Evolutionary conservation across 2,329 filamentous ascomycete species (phyloP).

Genomic region (Talaromyces rugulosus): DNA sequence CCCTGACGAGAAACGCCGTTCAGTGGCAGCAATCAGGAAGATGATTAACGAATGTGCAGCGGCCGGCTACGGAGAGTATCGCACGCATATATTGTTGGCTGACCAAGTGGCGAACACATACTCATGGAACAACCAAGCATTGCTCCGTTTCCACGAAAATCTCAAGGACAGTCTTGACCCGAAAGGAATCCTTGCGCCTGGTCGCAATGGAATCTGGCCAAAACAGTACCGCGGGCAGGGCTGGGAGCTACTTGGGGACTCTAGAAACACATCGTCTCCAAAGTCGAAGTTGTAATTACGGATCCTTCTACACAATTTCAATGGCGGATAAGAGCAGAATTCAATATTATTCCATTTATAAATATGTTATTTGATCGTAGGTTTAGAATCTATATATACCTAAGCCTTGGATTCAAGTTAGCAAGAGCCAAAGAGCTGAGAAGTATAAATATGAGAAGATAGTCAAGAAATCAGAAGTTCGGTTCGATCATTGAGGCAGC

Average conservation of each 20-base stretch:
- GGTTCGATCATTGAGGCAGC: constrained; percentile 70
- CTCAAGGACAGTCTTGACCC: constrained; percentile 47
- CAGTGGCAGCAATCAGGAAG: constrained; percentile 25
- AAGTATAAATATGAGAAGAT: neutral
- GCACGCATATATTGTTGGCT: constrained; percentile 44
- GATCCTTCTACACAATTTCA: neutral
- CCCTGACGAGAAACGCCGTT: constrained; percentile 18
- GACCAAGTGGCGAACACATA: constrained; percentile 45
- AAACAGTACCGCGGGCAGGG: constrained; percentile 5
- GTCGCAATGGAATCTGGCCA: constrained; percentile 43
- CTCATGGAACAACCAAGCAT: constrained; percentile 37
- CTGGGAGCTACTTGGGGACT: constrained; percentile 5
- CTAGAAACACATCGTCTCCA: constrained; percentile 1
- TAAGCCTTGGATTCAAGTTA: constrained; percentile 14
- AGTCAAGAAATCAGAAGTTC: constrained; percentile 67
- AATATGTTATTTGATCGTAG: neutral
- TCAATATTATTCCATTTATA: neutral
- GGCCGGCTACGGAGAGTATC: constrained; percentile 44
- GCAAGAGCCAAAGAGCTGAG: constrained; percentile 18
- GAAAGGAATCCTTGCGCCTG: constrained; percentile 45
- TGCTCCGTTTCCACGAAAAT: constrained; percentile 40
- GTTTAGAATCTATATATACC: neutral
- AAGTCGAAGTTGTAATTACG: neutral
- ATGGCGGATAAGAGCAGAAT: neutral
- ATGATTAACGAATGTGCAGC: constrained; percentile 35